These are phyloP conservation scores for Hanseniaspora clermontiae DNA, from an alignment of 805 yeast species.

Conservation along the genomic window DNA sequence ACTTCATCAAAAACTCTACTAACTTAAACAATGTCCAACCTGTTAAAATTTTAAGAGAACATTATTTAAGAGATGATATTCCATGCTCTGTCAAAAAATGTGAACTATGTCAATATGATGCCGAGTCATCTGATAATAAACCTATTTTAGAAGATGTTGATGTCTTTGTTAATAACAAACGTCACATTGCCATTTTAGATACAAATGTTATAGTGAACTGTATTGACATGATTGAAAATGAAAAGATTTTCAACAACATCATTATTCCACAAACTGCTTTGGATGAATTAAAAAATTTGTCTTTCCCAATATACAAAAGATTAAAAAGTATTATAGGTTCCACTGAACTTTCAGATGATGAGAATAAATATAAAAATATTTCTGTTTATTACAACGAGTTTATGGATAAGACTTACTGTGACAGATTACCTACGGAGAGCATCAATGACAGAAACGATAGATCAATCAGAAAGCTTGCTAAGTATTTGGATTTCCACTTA, in stretches of 20 bases:
- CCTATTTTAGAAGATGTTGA: slow-evolving; percentile 48
- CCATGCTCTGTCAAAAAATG: slow-evolving; percentile 78
- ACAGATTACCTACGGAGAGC: slow-evolving; percentile 50
- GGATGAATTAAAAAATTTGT: slow-evolving; percentile 81
- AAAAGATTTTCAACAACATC: slow-evolving; percentile 69
- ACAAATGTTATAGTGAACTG: slow-evolving; percentile 81
- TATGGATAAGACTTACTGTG: slow-evolving; percentile 52
- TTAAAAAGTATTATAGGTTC: slow-evolving; percentile 60
- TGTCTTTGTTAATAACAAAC: slow-evolving; percentile 38
- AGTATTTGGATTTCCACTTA: slow-evolving; percentile 64
- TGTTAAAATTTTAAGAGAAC: slow-evolving; percentile 81
- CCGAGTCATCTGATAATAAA: slow-evolving; percentile 47
- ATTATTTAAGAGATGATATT: slow-evolving; percentile 80
- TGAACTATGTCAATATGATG: slow-evolving; percentile 40
- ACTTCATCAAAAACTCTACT: slow-evolving; percentile 7
- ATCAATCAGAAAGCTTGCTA: slow-evolving; percentile 63
- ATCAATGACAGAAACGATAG: slow-evolving; percentile 87
- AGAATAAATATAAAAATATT: slow-evolving; percentile 60
- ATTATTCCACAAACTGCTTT: slow-evolving; percentile 89
- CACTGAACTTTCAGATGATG: slow-evolving; percentile 17
- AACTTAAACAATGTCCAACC: slow-evolving; percentile 8
- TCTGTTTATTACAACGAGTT: slow-evolving; percentile 91
- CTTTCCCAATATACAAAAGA: slow-evolving; percentile 79
- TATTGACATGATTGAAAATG: slow-evolving; percentile 76
- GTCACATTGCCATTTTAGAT: slow-evolving; percentile 73